A percentile compares a stretch with the other conserved stretches of the same genome.
phyloP scores from a whole-genome alignment of 805 yeast species.

The Cyberlindnera maritima region DNA sequence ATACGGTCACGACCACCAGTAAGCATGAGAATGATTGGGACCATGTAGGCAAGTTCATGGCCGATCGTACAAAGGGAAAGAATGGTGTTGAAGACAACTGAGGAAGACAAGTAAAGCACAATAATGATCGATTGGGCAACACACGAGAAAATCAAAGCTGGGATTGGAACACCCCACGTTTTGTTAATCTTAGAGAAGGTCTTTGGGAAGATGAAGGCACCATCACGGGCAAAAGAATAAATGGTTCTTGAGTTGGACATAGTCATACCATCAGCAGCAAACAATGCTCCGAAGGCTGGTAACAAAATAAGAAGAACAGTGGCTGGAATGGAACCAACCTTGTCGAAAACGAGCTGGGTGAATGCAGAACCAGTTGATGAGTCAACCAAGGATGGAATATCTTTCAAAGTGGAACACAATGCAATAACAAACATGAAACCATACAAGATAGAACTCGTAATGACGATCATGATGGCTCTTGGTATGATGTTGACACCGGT shows the following conservation, averaged over 20 bases:
- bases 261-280: constrained; percentile 30
- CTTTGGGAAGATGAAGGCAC: constrained; percentile 33
- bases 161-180: constrained; percentile 30
- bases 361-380: constrained; percentile 28
- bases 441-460: constrained; percentile 27
- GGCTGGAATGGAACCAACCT: constrained; percentile 30
- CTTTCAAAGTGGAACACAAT: constrained; percentile 29
- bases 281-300: constrained; percentile 26
- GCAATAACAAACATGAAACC: constrained; percentile 34
- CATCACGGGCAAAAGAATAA: constrained; percentile 35
- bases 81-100: constrained; percentile 34
- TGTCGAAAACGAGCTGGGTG: constrained; percentile 24
- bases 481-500: constrained; percentile 29
- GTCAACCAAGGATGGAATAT: constrained; percentile 17
- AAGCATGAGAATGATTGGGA: constrained; percentile 30
- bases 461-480: constrained; percentile 33
- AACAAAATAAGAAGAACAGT: constrained; percentile 25
- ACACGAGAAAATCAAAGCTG: constrained; percentile 28
- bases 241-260: constrained; percentile 33
- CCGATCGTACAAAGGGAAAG: constrained; percentile 33
- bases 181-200: constrained; percentile 27
- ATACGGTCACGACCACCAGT: constrained; percentile 25
- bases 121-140: constrained; percentile 29
- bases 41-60: constrained; percentile 31
- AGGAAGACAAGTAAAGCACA: constrained; percentile 29